Base-by-base conservation (phyloP, 306 rosid genomes). In the Inga oerstediana region DNA sequence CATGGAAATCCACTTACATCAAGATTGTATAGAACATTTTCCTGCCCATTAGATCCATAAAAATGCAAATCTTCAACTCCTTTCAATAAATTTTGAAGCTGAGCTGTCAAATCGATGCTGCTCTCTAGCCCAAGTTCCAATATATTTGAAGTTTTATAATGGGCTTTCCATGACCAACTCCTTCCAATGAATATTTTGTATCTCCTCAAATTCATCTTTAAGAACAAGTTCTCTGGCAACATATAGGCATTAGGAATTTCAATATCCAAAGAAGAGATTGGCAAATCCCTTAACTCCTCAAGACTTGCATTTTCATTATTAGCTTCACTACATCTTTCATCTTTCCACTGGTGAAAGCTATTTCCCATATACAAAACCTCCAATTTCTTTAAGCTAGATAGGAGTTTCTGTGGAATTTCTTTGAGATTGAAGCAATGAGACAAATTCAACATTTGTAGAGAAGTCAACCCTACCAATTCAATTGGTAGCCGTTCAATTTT, bases 141-240 rank as follows among this genome's bases (percentile, higher is more conserved):
- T 54, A 2, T 19, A 27, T 54, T 54, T 20, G 62, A 19, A 6
- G 24, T 20, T 54, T 19, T 27, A 20, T 54, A 12, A 54, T 19
- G 6, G 4, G 0, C 24, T 54, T 6, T 11, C n/a, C 24, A 17
- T 34, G 0, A 0, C 37, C 37, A 35, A 0, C 4, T 0, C 3
- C 19, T 19, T 2, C 62, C 62, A 7, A 19, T 54, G 0, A 19
- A 17, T 54, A 19, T 20, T 2, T 4, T 35, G 37, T 35, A 35
- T 3, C 37, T 35, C 37, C 4, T 35, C 5, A 35, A 35, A 35
- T 35, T 35, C 37, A 35, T 35, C 4, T 35, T 4, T 35, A 35
- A 35, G 37, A 35, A 35, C 37, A 35, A 35, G 37, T 35, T 35
- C 37, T 35, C 37, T 35, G 37, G 37, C 37, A 3, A 35, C 37